Percentiles rank a stretch among this genome's conserved stretches.
phyloP scores from a whole-genome alignment of 2,329 filamentous ascomycete species.

The Grosmannia penicillata region DNA sequence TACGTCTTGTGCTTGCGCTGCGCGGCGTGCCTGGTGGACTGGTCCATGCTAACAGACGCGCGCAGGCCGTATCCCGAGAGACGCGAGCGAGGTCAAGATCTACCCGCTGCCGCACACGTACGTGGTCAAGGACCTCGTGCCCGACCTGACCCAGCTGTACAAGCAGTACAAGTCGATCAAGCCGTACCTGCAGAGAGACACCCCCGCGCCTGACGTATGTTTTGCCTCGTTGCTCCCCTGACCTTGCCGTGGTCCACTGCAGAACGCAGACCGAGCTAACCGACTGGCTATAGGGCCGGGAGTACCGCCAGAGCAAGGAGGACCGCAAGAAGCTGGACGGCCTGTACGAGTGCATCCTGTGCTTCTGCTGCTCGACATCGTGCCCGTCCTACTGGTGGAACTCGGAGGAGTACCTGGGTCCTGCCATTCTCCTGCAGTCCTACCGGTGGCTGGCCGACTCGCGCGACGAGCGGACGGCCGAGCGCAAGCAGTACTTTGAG shows the following conservation, averaged over 20 bases:
- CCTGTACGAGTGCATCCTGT: slow-evolving; percentile 97
- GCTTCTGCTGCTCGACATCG: slow-evolving; percentile 96
- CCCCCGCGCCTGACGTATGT: slow-evolving; percentile 68
- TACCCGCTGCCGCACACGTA: slow-evolving; percentile 98
- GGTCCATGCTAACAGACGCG: slow-evolving; percentile 2
- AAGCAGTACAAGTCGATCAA: slow-evolving; percentile 99
- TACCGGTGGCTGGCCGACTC: slow-evolving; percentile 97
- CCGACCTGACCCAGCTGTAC: slow-evolving; percentile 97
- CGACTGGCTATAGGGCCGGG: slow-evolving; percentile 51
- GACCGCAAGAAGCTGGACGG: slow-evolving; percentile 96
- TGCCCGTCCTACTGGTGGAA: slow-evolving; percentile 99
- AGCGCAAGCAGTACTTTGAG: slow-evolving; percentile 84
- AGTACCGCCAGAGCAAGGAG: slow-evolving; percentile 79
- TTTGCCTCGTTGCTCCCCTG: background rate
- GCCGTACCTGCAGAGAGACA: slow-evolving; percentile 90
- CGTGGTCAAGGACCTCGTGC: slow-evolving; percentile 97
- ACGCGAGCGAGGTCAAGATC: slow-evolving; percentile 78
- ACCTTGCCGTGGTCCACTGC: background rate
- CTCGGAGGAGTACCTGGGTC: slow-evolving; percentile 93
- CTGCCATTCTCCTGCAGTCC: slow-evolving; percentile 89
- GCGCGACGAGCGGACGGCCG: slow-evolving; percentile 74
- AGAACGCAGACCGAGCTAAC: background rate
- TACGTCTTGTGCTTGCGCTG: slow-evolving; percentile 35
- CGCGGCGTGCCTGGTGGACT: background rate
- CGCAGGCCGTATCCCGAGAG: slow-evolving; percentile 80